A percentile compares a stretch with the other conserved stretches of the same genome.
phyloP scores from a whole-genome alignment of 2,329 filamentous ascomycete genomes.

The Xylaria multiplex region DNA sequence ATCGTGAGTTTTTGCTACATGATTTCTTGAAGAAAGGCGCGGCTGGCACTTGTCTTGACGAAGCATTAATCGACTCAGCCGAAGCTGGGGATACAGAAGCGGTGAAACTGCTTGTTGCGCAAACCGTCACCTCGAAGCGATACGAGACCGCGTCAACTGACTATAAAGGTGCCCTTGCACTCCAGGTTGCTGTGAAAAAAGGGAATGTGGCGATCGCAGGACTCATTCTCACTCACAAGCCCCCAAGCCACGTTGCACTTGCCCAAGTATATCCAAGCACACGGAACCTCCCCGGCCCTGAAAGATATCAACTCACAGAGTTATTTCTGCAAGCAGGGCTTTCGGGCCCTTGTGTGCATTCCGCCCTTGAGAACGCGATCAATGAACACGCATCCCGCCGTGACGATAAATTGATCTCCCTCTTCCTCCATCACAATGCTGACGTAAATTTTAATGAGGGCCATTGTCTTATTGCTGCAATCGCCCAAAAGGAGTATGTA shows the following conservation, averaged over 20 bases:
- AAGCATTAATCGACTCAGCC: slow-evolving; percentile 62
- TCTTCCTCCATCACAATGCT: slow-evolving; percentile 62
- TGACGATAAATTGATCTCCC: slow-evolving; percentile 62
- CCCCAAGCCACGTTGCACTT: slow-evolving; percentile 58
- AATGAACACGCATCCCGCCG: slow-evolving; percentile 58
- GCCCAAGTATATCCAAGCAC: slow-evolving; percentile 61
- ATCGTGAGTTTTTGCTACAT: slow-evolving; percentile 57
- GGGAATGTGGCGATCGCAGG: slow-evolving; percentile 57
- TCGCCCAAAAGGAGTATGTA: slow-evolving; percentile 57
- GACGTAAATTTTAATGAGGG: slow-evolving; percentile 66
- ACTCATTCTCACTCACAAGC: slow-evolving; percentile 58
- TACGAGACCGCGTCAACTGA: slow-evolving; percentile 65
- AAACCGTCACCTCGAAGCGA: slow-evolving; percentile 51
- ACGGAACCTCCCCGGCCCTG: slow-evolving; percentile 53
- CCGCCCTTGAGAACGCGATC: slow-evolving; percentile 63
- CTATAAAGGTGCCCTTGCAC: slow-evolving; percentile 61
- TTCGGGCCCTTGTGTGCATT: slow-evolving; percentile 58
- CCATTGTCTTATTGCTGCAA: slow-evolving; percentile 59
- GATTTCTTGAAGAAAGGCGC: slow-evolving; percentile 63
- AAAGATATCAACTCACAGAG: slow-evolving; percentile 61
- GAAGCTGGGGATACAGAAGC: slow-evolving; percentile 60
- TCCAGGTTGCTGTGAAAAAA: slow-evolving; percentile 60
- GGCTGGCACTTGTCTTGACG: slow-evolving; percentile 56
- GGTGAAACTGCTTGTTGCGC: slow-evolving; percentile 60
- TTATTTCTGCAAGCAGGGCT: slow-evolving; percentile 61